Percentiles rank a stretch among this genome's conserved stretches.
phyloP scores from a whole-genome alignment of 768 basidiomycete species.

The Tricholoma matsutake region DNA sequence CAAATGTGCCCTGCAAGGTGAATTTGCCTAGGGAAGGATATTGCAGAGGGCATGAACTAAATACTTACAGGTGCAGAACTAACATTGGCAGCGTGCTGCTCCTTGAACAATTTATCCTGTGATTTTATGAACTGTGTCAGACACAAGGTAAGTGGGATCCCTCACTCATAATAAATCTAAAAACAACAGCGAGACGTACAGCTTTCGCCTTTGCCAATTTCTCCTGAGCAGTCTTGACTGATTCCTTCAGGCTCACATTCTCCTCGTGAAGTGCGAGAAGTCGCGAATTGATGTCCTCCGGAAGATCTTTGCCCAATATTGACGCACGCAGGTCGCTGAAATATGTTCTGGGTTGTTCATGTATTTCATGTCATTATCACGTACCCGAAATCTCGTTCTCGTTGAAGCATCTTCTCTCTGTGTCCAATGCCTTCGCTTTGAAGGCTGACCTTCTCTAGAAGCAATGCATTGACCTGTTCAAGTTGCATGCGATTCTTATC shows the following conservation, averaged over 20 bases:
- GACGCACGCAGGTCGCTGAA: conserved; percentile 73
- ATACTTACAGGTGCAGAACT: conserved; percentile 43
- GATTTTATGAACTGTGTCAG: conserved; percentile 80
- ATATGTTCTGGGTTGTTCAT: neutral
- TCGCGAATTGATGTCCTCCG: conserved; percentile 77
- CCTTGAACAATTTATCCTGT: conserved; percentile 87
- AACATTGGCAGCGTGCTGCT: conserved; percentile 63
- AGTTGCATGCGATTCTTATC: conserved; percentile 91
- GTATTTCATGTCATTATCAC: neutral
- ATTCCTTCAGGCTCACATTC: conserved; percentile 66
- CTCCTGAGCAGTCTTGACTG: conserved; percentile 65
- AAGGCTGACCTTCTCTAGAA: conserved; percentile 87
- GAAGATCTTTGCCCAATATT: conserved; percentile 73
- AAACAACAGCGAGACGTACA: conserved; percentile 34
- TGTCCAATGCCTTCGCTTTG: conserved; percentile 91
- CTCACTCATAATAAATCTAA: neutral
- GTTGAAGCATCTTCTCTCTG: conserved; percentile 80
- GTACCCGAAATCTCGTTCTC: conserved; percentile 84
- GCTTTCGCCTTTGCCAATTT: conserved; percentile 79
- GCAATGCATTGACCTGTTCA: conserved; percentile 79
- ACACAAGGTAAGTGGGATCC: neutral
- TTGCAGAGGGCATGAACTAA: neutral
- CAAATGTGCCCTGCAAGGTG: conserved; percentile 49
- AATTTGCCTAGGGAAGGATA: neutral
- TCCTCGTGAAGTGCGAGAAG: conserved; percentile 77